These are phyloP conservation scores for Silene latifolia DNA, from an alignment of 148 eudicot genomes.

Conservation along the genomic window DNA sequence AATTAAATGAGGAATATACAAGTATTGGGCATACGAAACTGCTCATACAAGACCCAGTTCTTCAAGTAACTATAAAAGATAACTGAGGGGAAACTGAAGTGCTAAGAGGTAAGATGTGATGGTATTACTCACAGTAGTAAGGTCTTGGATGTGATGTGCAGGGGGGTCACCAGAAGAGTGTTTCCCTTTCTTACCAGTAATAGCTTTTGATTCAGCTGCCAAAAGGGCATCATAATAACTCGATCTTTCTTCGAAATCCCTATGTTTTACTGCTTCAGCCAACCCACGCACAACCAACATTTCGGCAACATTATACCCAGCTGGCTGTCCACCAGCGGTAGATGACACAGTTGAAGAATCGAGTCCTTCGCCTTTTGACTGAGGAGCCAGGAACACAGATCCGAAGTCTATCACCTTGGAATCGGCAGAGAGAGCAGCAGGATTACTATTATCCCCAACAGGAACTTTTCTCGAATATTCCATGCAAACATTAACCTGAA, in stretches of 20 bases:
- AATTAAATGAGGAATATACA: too few species aligned
- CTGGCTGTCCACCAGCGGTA: constrained; percentile 46
- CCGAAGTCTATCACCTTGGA: constrained; percentile 86
- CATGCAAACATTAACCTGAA: constrained; percentile 91
- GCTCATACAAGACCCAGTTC: not conserved
- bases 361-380: constrained; percentile 55
- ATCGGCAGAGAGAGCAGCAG: constrained; percentile 41
- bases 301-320: constrained; percentile 79
- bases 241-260: constrained; percentile 91
- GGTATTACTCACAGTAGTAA: constrained; percentile 57
- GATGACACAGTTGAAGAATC: constrained; percentile 39
- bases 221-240: constrained; percentile 81
- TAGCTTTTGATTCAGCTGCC: constrained; percentile 81
- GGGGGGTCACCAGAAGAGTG: constrained; percentile 77
- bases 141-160: constrained; percentile 63
- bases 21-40: not conserved
- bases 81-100: not conserved
- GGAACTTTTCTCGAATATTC: constrained; percentile 82
- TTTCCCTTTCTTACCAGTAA: constrained; percentile 60
- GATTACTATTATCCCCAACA: constrained; percentile 44
- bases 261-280: constrained; percentile 67
- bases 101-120: not conserved
- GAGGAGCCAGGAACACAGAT: constrained; percentile 68
- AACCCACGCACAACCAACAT: constrained; percentile 76
- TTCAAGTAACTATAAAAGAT: not conserved